Evolutionary conservation across 176 grass and related monocot species (phyloP).

Genomic region (Urochloa ruziziensis): DNA sequence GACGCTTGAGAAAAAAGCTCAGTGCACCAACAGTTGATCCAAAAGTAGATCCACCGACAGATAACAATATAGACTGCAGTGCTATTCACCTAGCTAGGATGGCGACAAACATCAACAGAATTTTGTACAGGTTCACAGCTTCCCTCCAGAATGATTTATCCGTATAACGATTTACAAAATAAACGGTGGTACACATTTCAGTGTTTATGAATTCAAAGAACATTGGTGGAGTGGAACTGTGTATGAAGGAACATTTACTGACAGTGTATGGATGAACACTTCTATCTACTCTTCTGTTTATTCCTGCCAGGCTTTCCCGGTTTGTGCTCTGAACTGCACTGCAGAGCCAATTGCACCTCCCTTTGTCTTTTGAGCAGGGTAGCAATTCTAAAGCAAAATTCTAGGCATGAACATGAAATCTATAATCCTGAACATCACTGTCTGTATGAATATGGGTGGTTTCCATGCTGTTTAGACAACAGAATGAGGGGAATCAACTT

Average conservation of each 20-base stretch:
- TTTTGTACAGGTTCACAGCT: background rate
- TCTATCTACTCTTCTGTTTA: slow-evolving; percentile 31
- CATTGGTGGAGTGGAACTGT: slow-evolving; percentile 12
- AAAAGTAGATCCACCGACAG: slow-evolving; percentile 38
- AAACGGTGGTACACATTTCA: background rate
- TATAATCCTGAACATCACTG: background rate
- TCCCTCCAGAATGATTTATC: background rate
- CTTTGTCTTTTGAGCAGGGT: background rate
- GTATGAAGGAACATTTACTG: slow-evolving; percentile 12
- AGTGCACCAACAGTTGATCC: slow-evolving; percentile 13
- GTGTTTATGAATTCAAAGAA: slow-evolving; percentile 32
- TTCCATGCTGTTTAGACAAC: background rate
- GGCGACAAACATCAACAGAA: background rate
- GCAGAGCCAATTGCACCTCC: background rate
- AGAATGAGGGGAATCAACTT: slow-evolving; percentile 18
- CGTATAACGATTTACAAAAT: slow-evolving; percentile 16
- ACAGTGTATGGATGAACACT: slow-evolving; percentile 23
- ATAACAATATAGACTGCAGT: background rate
- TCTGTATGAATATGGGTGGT: background rate
- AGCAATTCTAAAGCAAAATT: slow-evolving; percentile 11
- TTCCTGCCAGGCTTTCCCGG: background rate
- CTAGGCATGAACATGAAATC: background rate
- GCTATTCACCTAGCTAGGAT: background rate
- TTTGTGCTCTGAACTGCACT: background rate
- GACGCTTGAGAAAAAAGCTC: background rate